Evolutionary conservation across 164 flowering plant genomes (phyloP), one percentile per base, ranked within the genome.

Genomic region (Cinnamomum micranthum): DNA sequence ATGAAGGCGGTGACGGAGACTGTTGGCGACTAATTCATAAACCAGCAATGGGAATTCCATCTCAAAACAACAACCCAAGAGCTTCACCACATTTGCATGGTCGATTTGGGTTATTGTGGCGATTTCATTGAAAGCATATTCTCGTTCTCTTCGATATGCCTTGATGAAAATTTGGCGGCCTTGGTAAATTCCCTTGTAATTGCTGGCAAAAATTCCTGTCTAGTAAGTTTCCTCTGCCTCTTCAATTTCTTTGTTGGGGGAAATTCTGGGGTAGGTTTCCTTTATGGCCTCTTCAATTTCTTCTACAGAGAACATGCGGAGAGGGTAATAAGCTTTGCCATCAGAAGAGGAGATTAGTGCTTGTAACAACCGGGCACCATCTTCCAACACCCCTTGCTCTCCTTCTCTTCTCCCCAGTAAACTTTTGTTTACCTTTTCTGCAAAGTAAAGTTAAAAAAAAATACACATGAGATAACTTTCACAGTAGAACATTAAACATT

Each of bases 251-350:
- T 41, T 41, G 11, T 41, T 41, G 47, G 47, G 0, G 47, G 10
- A 41, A 41, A 1, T 41, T 41, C 0, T 41, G 9, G 10, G 1
- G 47, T 41, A 7, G 11, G 11, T 41, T 41, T 41, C 47, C 47
- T 41, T 2, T 9, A 41, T 70, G 2, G 73, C 73, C 41, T 63
- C 51, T 1, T 15, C 7, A 35, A 77, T 76, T 31, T 77, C 76
- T 77, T 74, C 10, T 17, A 28, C 59, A 22, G 73, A 69, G 60
- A 69, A 77, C 72, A 51, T 35, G 6, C 65, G 67, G 62, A 77
- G 47, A 19, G 73, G 28, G 70, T 52, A 50, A 41, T 41, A 41
- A 6, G 17, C 59, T 51, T 74, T 74, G 17, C 71, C 76, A 52
- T 67, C 71, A 67, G 25, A 74, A 1, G 60, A 74, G 11, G 71